These are phyloP conservation scores for Corylus heterophylla DNA, from an alignment of 306 rosid species.

Conservation along the genomic window DNA sequence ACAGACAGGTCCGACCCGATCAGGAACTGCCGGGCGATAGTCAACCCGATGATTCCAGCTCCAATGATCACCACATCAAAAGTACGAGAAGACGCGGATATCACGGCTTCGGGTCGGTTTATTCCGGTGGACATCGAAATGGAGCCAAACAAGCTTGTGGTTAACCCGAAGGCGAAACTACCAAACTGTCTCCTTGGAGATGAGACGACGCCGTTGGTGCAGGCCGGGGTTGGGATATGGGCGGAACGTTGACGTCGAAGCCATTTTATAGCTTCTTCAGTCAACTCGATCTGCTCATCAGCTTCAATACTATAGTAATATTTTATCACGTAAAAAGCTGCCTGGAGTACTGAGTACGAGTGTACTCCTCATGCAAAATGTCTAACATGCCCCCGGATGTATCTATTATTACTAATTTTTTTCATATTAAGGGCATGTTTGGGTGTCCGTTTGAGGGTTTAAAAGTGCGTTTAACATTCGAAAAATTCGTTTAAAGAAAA, in stretches of 20 bases:
- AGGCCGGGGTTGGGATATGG: slow-evolving; percentile 3
- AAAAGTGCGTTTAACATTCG: no score
- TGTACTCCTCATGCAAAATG: no score
- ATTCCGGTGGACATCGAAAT: slow-evolving; percentile 18
- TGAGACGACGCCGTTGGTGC: slow-evolving; percentile 17
- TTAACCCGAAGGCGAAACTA: slow-evolving; percentile 17
- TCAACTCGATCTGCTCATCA: no score
- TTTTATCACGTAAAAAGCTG: no score
- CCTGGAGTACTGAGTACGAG: no score
- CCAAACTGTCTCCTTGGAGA: not conserved
- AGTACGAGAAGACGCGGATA: slow-evolving; percentile 32
- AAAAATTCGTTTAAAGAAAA: no score
- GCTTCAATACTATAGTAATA: no score
- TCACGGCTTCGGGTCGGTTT: slow-evolving; percentile 16
- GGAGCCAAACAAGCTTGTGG: slow-evolving; percentile 11
- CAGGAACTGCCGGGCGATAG: slow-evolving; percentile 71
- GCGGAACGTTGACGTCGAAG: slow-evolving; percentile 28
- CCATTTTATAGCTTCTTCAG: slow-evolving; percentile 17
- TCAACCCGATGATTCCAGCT: slow-evolving; percentile 85
- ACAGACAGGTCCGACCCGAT: slow-evolving; percentile 72
- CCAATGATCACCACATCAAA: slow-evolving; percentile 77
- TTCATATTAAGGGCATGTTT: no score
- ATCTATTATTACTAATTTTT: no score
- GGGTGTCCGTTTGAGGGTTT: no score
- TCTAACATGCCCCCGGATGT: no score